These are phyloP conservation scores for Sugiyamaella grinbergsii DNA, from an alignment of 1,139 yeast genomes.

Conservation along the genomic window DNA sequence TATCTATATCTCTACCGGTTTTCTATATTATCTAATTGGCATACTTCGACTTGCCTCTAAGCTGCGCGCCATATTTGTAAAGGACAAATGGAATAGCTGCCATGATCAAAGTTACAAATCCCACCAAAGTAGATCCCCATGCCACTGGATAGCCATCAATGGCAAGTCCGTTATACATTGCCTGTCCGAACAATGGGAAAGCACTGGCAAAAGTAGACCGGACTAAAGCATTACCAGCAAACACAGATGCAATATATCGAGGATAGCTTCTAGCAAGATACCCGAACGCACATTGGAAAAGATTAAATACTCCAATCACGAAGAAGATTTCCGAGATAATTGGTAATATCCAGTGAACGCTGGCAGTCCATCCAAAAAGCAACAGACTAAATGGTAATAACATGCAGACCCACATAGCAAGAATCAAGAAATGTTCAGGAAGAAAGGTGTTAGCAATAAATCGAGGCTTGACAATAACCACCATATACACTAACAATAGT, in stretches of 20 bases:
- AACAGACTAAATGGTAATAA: constrained; percentile 53
- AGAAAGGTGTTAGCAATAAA: constrained; percentile 41
- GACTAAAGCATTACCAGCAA: constrained; percentile 57
- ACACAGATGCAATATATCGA: constrained; percentile 63
- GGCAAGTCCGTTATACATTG: constrained; percentile 51
- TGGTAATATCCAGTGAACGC: constrained; percentile 83
- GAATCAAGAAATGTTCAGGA: constrained; percentile 42
- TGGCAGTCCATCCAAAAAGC: constrained; percentile 59
- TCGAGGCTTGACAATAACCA: constrained; percentile 16
- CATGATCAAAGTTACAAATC: constrained; percentile 48
- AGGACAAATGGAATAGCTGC: constrained; percentile 43
- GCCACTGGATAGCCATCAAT: constrained; percentile 55
- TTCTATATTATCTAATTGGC: constrained; percentile 30
- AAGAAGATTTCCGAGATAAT: constrained; percentile 64
- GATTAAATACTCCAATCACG: constrained; percentile 70
- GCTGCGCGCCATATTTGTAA: constrained; percentile 28
- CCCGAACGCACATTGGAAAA: constrained; percentile 73
- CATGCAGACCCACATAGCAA: constrained; percentile 54
- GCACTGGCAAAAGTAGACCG: constrained; percentile 59
- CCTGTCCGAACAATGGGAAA: constrained; percentile 61
- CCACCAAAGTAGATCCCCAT: constrained; percentile 57
- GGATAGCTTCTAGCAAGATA: constrained; percentile 77
- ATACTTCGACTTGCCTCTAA: constrained; percentile 34
- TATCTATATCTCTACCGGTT: no score
- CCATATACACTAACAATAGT: constrained; percentile 21